Conservation (phyloP, 257 asterid genomes). For the Perilla frutescens region DNA sequence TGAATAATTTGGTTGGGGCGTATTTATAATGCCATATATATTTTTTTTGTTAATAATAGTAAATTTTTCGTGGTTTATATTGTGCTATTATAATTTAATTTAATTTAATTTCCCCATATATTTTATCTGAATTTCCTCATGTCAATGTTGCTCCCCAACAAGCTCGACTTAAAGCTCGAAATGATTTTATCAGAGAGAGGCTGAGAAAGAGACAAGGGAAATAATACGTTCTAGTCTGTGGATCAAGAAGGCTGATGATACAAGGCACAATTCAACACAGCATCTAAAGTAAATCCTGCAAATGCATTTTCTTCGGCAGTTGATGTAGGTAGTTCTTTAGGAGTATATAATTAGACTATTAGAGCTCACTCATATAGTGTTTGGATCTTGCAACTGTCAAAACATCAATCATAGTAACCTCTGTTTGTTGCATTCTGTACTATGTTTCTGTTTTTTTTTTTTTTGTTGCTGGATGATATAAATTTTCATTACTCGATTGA, state of each 20-base stretch:
- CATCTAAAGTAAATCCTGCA: no score
- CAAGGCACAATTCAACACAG: no score
- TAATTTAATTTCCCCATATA: no score
- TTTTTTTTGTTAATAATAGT: no score
- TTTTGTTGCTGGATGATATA: background rate
- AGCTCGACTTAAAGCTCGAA: slow-evolving; percentile 75
- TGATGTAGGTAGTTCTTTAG: background rate
- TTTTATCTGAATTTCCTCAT: no score
- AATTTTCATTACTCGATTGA: no score
- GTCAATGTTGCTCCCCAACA: slow-evolving; percentile 75
- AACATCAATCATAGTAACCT: background rate
- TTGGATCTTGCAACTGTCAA: background rate
- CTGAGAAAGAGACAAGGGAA: slow-evolving; percentile 63
- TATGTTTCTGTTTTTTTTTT: background rate
- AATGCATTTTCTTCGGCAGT: background rate
- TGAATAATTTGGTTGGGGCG: no score
- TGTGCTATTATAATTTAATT: no score
- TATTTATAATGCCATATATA: no score
- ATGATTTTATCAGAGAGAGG: slow-evolving; percentile 64
- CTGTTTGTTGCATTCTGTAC: background rate
- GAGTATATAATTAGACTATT: background rate
- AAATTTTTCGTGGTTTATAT: no score
- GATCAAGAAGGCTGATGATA: no score
- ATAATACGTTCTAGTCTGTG: background rate
- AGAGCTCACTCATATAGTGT: background rate